phyloP scores from a whole-genome alignment of 2,329 filamentous ascomycete species.

The Talaromyces verruculosus region DNA sequence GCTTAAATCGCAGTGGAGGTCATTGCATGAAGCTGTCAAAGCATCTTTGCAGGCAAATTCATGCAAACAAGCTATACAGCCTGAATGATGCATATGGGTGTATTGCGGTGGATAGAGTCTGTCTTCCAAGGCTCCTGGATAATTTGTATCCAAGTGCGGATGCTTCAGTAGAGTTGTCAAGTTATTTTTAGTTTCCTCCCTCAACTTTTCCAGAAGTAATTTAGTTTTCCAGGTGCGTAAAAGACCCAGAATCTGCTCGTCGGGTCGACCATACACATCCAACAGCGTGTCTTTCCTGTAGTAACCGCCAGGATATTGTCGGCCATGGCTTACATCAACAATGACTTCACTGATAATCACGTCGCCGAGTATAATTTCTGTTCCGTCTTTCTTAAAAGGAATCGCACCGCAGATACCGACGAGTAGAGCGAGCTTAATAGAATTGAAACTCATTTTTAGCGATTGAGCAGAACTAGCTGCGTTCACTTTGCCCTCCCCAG shows the following conservation, averaged over 20 bases:
- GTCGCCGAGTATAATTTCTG: constrained; percentile 31
- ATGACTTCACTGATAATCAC: constrained; percentile 32
- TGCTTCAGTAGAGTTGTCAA: constrained; percentile 25
- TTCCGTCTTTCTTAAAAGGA: constrained; percentile 27
- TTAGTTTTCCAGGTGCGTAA: constrained; percentile 24
- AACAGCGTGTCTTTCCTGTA: constrained; percentile 23
- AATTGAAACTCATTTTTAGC: constrained; percentile 33
- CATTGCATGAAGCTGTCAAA: constrained; percentile 15
- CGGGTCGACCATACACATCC: constrained; percentile 6
- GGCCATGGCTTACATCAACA: constrained; percentile 29
- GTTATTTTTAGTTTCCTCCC: constrained; percentile 1
- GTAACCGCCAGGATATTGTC: constrained; percentile 28
- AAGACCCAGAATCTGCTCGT: constrained; percentile 8
- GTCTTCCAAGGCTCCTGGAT: constrained; percentile 26
- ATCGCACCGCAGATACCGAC: constrained; percentile 45
- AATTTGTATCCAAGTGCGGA: constrained; percentile 16
- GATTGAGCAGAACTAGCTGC: constrained; percentile 30
- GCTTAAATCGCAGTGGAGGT: constrained; percentile 23
- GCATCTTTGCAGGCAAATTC: constrained; percentile 14
- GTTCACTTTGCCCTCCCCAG: constrained; percentile 31
- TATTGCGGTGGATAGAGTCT: constrained; percentile 26
- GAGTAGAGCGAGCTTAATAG: constrained; percentile 37
- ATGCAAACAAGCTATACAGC: not conserved
- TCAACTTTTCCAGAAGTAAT: constrained; percentile 20
- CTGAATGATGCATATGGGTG: constrained; percentile 28